These are phyloP conservation scores for Globisporangium parvum DNA, from an alignment of 352 stramenopile species.

Conservation along the genomic window DNA sequence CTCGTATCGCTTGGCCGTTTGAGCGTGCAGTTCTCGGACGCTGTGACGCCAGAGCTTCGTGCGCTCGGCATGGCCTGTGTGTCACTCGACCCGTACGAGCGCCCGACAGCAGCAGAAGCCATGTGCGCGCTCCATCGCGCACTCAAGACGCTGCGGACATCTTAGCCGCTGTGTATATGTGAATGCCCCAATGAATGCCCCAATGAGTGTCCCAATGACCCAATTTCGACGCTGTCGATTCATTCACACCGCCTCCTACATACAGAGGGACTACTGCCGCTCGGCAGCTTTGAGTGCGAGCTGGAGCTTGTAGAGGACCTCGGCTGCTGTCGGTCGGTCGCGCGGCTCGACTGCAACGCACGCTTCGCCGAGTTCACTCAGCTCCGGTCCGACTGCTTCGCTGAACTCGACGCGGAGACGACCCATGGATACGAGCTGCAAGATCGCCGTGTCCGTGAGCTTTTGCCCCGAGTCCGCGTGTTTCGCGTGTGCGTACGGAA, in stretches of 20 bases:
- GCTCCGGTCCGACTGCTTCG: conserved; percentile 13
- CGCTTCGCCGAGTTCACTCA: conserved; percentile 20
- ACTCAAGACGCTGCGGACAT: too few species aligned
- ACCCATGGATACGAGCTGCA: conserved; percentile 31
- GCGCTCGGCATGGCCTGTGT: too few species aligned
- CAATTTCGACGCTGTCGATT: too few species aligned
- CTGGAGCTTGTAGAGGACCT: conserved; percentile 31
- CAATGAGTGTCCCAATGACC: too few species aligned
- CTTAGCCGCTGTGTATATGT: too few species aligned
- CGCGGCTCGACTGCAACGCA: conserved; percentile 32
- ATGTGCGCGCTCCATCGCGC: too few species aligned
- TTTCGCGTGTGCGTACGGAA: conserved; percentile 25
- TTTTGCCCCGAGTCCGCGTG: conserved; percentile 22
- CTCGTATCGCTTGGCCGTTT: conserved; percentile 25
- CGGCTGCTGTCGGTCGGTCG: conserved; percentile 24
- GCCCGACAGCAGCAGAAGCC: too few species aligned
- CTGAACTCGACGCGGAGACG: conserved; percentile 36
- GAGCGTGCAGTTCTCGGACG: conserved; percentile 30
- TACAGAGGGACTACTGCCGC: conserved; percentile 9
- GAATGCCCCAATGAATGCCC: too few species aligned
- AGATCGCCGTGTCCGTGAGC: conserved; percentile 27
- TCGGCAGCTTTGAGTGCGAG: conserved; percentile 18
- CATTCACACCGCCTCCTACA: too few species aligned
- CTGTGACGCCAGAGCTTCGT: conserved; percentile 2
- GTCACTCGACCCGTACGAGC: too few species aligned